Evolutionary conservation across 2,329 filamentous ascomycete genomes (phyloP).

Genomic region (Pseudogymnoascus sp.): DNA sequence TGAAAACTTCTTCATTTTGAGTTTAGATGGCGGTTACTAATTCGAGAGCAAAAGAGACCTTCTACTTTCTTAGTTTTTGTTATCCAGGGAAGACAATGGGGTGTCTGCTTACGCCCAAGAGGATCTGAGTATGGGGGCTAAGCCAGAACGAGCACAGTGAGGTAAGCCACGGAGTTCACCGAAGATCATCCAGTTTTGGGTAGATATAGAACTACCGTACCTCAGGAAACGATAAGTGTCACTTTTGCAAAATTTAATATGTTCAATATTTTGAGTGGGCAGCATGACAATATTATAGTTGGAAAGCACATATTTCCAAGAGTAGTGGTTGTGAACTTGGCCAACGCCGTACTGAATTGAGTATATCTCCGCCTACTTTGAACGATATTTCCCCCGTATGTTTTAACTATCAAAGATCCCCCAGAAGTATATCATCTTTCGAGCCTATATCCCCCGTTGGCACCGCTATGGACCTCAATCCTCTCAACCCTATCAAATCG

Average conservation of each 20-base stretch:
- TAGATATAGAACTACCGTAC: background rate
- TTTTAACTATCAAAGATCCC: background rate
- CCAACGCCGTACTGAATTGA: constrained; percentile 1
- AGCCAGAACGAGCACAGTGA: background rate
- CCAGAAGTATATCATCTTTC: background rate
- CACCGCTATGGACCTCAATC: background rate
- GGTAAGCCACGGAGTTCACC: background rate
- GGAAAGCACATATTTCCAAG: background rate
- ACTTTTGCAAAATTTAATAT: background rate
- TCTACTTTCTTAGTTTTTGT: background rate
- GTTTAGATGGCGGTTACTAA: background rate
- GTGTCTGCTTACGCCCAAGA: background rate
- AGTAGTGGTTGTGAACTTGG: background rate
- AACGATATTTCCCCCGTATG: background rate
- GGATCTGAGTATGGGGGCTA: background rate
- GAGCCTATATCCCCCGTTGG: background rate
- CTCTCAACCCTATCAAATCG: constrained; percentile 33
- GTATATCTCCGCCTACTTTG: background rate
- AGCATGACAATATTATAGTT: background rate
- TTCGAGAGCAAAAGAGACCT: background rate
- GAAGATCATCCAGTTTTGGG: background rate
- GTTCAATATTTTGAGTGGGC: background rate
- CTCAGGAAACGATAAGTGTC: too few species aligned
- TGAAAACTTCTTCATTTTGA: constrained; percentile 6
- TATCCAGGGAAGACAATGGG: background rate